These are phyloP conservation scores for Aureobasidium leucospermi DNA, from an alignment of 2,329 filamentous ascomycete species.

Conservation along the genomic window DNA sequence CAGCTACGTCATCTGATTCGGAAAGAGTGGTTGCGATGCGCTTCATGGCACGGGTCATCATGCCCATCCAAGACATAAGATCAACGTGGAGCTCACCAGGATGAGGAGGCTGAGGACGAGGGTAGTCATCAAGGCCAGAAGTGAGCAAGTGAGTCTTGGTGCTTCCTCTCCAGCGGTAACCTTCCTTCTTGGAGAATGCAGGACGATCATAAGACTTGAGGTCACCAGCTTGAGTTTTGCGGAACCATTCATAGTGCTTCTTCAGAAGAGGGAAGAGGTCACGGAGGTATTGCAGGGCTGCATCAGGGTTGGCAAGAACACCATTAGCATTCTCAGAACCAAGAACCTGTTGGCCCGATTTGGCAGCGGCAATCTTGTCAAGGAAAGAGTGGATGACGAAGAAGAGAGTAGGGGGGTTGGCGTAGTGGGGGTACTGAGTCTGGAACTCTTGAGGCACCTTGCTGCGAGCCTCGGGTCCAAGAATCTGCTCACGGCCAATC, in stretches of 20 bases:
- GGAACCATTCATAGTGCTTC: slow-evolving; percentile 91
- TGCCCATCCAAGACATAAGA: slow-evolving; percentile 92
- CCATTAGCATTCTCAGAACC: slow-evolving; percentile 32
- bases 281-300: slow-evolving; percentile 63
- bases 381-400: slow-evolving; percentile 80
- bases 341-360: slow-evolving; percentile 25
- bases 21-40: slow-evolving; percentile 72
- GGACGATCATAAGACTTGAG: slow-evolving; percentile 86
- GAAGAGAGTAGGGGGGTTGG: slow-evolving; percentile 92
- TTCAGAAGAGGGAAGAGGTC: slow-evolving; percentile 80
- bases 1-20: slow-evolving; percentile 65
- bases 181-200: slow-evolving; percentile 83
- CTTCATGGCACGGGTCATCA: slow-evolving; percentile 82
- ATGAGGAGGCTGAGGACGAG: slow-evolving; percentile 85
- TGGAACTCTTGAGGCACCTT: slow-evolving; percentile 93
- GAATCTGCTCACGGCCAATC: slow-evolving; percentile 94
- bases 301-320: slow-evolving; percentile 58
- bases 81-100: slow-evolving; percentile 94
- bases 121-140: slow-evolving; percentile 93
- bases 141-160: slow-evolving; percentile 82
- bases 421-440: slow-evolving; percentile 92
- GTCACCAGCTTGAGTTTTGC: slow-evolving; percentile 81
- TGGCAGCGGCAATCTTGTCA: slow-evolving; percentile 47
- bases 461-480: slow-evolving; percentile 83
- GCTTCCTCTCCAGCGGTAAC: slow-evolving; percentile 89